Percentiles rank a stretch among this genome's conserved stretches.
phyloP scores from a whole-genome alignment of 768 basidiomycete genomes.

The Hebeloma cylindrosporum region DNA sequence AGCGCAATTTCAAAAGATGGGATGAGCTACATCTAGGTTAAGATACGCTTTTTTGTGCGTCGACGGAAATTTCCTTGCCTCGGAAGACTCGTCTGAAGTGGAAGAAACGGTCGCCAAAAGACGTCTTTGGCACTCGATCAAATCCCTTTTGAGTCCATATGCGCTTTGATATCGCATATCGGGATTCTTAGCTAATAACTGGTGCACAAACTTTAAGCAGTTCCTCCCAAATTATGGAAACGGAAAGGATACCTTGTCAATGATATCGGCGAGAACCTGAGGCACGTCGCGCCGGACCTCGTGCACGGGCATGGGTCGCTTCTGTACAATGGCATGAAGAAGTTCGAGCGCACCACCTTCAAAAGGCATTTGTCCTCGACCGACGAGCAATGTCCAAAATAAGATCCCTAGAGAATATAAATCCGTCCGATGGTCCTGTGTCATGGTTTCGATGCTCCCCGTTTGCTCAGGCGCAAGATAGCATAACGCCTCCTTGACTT shows the following conservation, averaged over 20 bases:
- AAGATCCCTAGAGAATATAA: conserved; percentile 71
- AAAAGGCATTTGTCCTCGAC: conserved; percentile 62
- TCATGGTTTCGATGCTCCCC: conserved; percentile 68
- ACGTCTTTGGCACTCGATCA: conserved; percentile 66
- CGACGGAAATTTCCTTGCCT: conserved; percentile 36
- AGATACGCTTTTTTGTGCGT: conserved; percentile 8
- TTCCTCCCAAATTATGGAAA: background rate
- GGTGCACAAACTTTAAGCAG: background rate
- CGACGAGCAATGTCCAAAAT: conserved; percentile 76
- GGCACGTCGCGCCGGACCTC: conserved; percentile 74
- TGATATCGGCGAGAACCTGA: conserved; percentile 65
- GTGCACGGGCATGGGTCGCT: conserved; percentile 72
- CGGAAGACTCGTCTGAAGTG: conserved; percentile 53
- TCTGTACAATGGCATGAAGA: conserved; percentile 69
- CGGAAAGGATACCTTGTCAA: conserved; percentile 53
- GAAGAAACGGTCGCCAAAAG: conserved; percentile 60
- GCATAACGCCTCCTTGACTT: conserved; percentile 73
- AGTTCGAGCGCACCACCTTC: conserved; percentile 64
- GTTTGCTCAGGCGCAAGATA: conserved; percentile 80
- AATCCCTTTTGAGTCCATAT: conserved; percentile 64
- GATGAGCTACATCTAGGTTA: conserved; percentile 49
- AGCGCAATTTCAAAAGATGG: conserved; percentile 64
- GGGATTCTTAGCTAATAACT: conserved; percentile 70
- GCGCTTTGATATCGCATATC: conserved; percentile 73
- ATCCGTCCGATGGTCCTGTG: conserved; percentile 74